Evolutionary conservation across 2,329 filamentous ascomycete species (phyloP).

Genomic region (Arachnomyces sp.): DNA sequence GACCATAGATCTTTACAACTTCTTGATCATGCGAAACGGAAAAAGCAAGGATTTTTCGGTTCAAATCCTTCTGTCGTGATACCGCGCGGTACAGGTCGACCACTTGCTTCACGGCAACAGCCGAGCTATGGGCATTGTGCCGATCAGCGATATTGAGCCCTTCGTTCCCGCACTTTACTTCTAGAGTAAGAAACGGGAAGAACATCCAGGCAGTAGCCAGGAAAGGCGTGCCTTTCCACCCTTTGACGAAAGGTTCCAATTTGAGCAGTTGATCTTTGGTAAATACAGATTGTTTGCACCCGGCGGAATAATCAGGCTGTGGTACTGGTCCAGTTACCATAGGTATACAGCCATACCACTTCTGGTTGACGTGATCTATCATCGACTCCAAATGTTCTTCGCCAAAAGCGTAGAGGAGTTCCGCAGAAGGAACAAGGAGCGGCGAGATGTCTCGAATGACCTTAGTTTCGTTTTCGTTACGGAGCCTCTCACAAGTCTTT

Average conservation of each 20-base stretch:
- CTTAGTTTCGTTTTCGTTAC: constrained; percentile 21
- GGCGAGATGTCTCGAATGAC: constrained; percentile 24
- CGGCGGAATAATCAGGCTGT: constrained; percentile 28
- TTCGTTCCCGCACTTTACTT: constrained; percentile 39
- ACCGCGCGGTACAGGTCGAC: constrained; percentile 14
- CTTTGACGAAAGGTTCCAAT: constrained; percentile 27
- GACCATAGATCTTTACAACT: constrained; percentile 32
- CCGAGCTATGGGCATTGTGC: constrained; percentile 21
- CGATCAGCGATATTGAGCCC: constrained; percentile 24
- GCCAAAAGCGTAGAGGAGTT: constrained; percentile 18
- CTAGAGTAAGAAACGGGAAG: constrained; percentile 44
- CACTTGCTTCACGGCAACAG: constrained; percentile 26
- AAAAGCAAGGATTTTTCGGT: constrained; percentile 37
- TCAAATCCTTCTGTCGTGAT: constrained; percentile 21
- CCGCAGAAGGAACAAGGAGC: constrained; percentile 22
- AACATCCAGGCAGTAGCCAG: constrained; percentile 41
- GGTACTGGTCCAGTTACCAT: constrained; percentile 21
- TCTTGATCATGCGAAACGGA: constrained; percentile 33
- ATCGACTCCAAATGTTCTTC: constrained; percentile 17
- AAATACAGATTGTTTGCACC: constrained; percentile 33
- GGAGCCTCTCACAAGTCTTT: constrained; percentile 18
- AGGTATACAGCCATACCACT: constrained; percentile 24
- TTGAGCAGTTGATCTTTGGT: constrained; percentile 36
- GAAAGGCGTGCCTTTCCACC: constrained; percentile 33
- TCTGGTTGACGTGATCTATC: constrained; percentile 27